A percentile compares a stretch with the other conserved stretches of the same genome.
phyloP scores from a whole-genome alignment of 768 basidiomycete genomes.

The Leccinum olivaceopallidum region DNA sequence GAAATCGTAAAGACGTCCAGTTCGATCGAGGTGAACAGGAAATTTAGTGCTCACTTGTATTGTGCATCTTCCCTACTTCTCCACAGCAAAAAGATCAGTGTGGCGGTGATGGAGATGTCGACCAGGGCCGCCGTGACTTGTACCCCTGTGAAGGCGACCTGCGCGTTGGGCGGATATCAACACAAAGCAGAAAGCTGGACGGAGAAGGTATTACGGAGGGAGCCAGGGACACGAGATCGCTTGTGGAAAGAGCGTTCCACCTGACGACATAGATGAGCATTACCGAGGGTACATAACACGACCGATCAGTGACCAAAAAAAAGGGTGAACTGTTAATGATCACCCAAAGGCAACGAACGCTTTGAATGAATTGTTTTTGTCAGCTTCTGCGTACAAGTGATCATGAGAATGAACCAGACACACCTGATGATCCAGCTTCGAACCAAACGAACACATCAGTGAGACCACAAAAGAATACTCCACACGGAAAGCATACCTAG shows the following conservation, averaged over 20 bases:
- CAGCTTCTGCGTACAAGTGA: not conserved
- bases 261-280: constrained; percentile 8
- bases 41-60: constrained; percentile 4
- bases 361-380: constrained; percentile 9
- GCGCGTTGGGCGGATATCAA: not conserved
- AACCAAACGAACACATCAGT: not conserved
- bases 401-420: not conserved
- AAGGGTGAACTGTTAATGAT: not conserved
- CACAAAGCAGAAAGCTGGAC: not conserved
- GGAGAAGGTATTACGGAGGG: constrained; percentile 6
- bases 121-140: constrained; percentile 12
- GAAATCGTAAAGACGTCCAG: not conserved
- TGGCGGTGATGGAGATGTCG: constrained; percentile 19
- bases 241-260: constrained; percentile 13
- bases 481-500: constrained; percentile 10
- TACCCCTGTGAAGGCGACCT: constrained; percentile 10
- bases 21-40: not conserved
- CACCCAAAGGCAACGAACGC: constrained; percentile 18
- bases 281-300: not conserved
- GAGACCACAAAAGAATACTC: not conserved
- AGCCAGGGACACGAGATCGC: constrained; percentile 10
- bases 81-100: constrained; percentile 12
- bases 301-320: not conserved
- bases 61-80: constrained; percentile 20
- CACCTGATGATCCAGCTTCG: constrained; percentile 15